Percentiles rank a stretch among this genome's conserved stretches.
Evolutionary conservation across 2,329 filamentous ascomycete genomes (phyloP).

Genomic region (Cladosporium cucumerinum): DNA sequence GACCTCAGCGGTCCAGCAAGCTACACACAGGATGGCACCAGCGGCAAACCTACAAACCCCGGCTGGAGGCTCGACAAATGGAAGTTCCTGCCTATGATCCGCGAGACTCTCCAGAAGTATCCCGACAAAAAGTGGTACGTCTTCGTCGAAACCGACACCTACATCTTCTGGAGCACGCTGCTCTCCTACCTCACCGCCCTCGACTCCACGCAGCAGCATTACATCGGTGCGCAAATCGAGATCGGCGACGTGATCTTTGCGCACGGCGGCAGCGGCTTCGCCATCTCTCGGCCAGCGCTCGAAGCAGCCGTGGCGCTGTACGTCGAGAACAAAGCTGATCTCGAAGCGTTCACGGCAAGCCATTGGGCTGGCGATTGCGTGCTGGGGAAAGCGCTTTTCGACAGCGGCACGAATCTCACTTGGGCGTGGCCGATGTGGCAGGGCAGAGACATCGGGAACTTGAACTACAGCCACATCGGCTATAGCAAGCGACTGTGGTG

Average conservation of each 20-base stretch:
- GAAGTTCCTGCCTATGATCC: conserved; percentile 55
- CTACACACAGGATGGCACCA: conserved; percentile 12
- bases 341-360: conserved; percentile 25
- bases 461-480: conserved; percentile 24
- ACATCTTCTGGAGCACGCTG: conserved; percentile 50
- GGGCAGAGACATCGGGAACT: conserved; percentile 24
- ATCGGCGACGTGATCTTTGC: conserved; percentile 38
- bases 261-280: conserved; percentile 41
- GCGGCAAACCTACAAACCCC: conserved; percentile 30
- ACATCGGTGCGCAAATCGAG: conserved; percentile 39
- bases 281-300: conserved; percentile 41
- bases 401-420: conserved; percentile 24
- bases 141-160: conserved; percentile 59
- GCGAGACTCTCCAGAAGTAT: conserved; percentile 27
- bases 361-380: conserved; percentile 33
- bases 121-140: conserved; percentile 56
- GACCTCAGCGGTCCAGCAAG: conserved; percentile 18
- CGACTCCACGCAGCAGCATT: conserved; percentile 41
- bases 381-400: conserved; percentile 27
- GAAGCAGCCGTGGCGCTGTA: conserved; percentile 37
- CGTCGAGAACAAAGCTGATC: conserved; percentile 35
- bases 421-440: conserved; percentile 30
- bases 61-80: conserved; percentile 45
- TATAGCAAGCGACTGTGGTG: conserved; percentile 28
- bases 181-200: conserved; percentile 40